Percentiles rank a stretch among this genome's conserved stretches.
Evolutionary conservation across 768 basidiomycete species (phyloP).

Genomic region (Amylocystis lapponica): DNA sequence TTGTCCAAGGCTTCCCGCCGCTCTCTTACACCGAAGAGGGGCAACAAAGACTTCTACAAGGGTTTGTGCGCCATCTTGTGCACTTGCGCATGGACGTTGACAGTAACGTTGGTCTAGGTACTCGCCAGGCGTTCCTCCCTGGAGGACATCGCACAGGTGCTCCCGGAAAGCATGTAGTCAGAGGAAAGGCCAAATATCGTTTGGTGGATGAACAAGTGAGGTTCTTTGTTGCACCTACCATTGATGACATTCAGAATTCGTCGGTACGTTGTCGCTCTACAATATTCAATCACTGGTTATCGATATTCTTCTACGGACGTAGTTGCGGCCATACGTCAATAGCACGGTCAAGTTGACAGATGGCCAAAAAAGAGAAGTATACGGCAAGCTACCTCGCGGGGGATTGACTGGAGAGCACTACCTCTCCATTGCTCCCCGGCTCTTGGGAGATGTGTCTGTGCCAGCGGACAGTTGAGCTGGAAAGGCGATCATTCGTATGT

Average conservation of each 20-base stretch:
- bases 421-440: conserved; percentile 24
- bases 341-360: conserved; percentile 32
- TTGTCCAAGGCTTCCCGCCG: conserved; percentile 81
- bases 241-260: conserved; percentile 54
- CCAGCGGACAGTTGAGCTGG: no score
- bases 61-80: conserved; percentile 40
- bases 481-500: no score
- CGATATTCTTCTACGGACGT: not conserved
- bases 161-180: conserved; percentile 77
- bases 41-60: conserved; percentile 97
- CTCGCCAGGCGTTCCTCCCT: conserved; percentile 75
- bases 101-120: conserved; percentile 42
- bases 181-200: conserved; percentile 75
- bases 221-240: conserved; percentile 75
- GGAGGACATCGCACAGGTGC: conserved; percentile 85
- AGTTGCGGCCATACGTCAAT: conserved; percentile 73
- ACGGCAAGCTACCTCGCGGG: conserved; percentile 28
- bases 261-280: conserved; percentile 45
- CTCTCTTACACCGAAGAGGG: conserved; percentile 79
- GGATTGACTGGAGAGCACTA: conserved; percentile 26
- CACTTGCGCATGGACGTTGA: not conserved
- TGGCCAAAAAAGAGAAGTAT: conserved; percentile 21
- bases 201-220: conserved; percentile 80
- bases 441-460: no score
- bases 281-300: not conserved